Percentiles rank a stretch among this genome's conserved stretches.
These are phyloP conservation scores for Thoreauomyces humboldtii DNA, from an alignment of 192 early-diverging fungal species.

Conservation along the genomic window DNA sequence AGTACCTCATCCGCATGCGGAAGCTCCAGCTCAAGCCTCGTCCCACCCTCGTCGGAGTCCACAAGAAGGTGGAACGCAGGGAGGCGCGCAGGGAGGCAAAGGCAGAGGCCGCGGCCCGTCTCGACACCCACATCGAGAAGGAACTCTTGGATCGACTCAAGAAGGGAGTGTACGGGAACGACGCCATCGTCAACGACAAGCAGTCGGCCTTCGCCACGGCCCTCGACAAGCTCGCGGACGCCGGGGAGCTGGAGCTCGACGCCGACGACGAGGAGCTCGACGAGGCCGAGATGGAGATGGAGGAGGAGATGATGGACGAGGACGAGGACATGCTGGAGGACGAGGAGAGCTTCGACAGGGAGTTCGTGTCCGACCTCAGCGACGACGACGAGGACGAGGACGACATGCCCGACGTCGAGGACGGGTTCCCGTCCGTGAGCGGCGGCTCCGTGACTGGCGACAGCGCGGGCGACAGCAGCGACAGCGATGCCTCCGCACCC, in stretches of 20 bases:
- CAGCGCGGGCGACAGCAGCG: not conserved
- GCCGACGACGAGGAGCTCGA: constrained; percentile 44
- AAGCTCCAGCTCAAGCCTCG: constrained; percentile 79
- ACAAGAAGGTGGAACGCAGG: constrained; percentile 91
- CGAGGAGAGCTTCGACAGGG: too few relatives aligned
- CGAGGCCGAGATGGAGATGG: constrained; percentile 28
- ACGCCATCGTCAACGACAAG: constrained; percentile 93
- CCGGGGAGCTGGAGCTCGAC: constrained; percentile 38
- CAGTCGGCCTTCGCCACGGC: constrained; percentile 86
- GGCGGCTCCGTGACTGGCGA: constrained; percentile 41
- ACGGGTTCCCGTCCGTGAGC: constrained; percentile 17
- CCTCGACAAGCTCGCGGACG: constrained; percentile 59
- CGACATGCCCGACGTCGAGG: constrained; percentile 4
- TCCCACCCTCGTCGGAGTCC: constrained; percentile 81
- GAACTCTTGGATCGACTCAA: constrained; percentile 89
- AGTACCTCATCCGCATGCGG: constrained; percentile 93
- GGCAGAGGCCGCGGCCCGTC: constrained; percentile 86
- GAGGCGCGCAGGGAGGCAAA: constrained; percentile 82
- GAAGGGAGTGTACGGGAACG: constrained; percentile 87
- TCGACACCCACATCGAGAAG: constrained; percentile 92
- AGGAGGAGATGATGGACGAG: constrained; percentile 31
- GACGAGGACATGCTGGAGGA: constrained; percentile 42
- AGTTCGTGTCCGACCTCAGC: constrained; percentile 51
- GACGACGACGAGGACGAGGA: constrained; percentile 41
- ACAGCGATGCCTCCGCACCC: not conserved